A percentile compares a stretch with the other conserved stretches of the same genome.
Conservation (phyloP, 2,329 filamentous ascomycete genomes). For the Paraphoma chrysanthemicola region DNA sequence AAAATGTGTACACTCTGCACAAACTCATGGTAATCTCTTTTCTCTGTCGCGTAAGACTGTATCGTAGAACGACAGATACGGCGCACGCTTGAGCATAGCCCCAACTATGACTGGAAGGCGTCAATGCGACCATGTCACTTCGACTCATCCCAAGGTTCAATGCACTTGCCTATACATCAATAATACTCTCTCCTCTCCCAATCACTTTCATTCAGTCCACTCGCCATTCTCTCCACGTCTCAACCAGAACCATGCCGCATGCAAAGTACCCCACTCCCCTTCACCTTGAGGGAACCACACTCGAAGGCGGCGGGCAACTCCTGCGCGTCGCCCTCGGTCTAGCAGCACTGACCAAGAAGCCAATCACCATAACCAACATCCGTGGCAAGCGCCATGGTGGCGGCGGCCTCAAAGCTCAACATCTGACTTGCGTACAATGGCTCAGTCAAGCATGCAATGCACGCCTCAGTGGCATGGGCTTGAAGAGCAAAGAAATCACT, state of each 20-base stretch:
- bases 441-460: constrained; percentile 59
- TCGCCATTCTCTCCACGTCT: neutral
- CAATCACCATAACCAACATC: constrained; percentile 61
- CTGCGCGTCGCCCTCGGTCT: constrained; percentile 64
- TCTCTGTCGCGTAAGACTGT: neutral
- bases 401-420: constrained; percentile 64
- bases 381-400: constrained; percentile 60
- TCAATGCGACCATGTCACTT: constrained; percentile 8
- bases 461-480: constrained; percentile 46
- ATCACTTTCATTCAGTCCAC: neutral
- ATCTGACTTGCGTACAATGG: constrained; percentile 62
- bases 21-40: neutral
- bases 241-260: constrained; percentile 2
- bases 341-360: constrained; percentile 59
- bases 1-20: neutral
- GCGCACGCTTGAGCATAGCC: constrained; percentile 16
- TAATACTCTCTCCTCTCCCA: neutral
- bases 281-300: constrained; percentile 60
- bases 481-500: constrained; percentile 52
- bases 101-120: constrained; percentile 17
- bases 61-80: neutral
- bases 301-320: constrained; percentile 69
- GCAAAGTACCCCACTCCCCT: constrained; percentile 8
- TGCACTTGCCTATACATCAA: neutral
- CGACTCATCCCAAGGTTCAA: constrained; percentile 21